Evolutionary conservation across 2,329 filamentous ascomycete genomes (phyloP).

Genomic region (Laburnicola sp.): DNA sequence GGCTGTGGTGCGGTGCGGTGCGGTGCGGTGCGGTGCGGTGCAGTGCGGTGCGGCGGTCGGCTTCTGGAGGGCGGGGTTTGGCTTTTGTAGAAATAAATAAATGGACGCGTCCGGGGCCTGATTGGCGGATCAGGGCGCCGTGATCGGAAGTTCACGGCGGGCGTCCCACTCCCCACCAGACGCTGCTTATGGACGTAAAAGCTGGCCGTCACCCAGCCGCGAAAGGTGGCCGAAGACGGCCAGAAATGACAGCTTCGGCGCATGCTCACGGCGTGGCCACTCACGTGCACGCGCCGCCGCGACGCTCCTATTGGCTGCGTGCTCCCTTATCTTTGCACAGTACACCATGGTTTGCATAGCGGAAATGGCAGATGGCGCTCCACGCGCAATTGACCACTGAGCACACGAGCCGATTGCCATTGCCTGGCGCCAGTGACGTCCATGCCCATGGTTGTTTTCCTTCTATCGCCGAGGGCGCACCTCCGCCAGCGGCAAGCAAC

Average conservation of each 20-base stretch:
- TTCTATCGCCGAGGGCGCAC: constrained; percentile 18
- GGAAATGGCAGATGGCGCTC: constrained; percentile 25
- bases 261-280: constrained; percentile 24
- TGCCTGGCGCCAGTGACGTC: constrained; percentile 82
- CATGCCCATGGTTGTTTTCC: constrained; percentile 45
- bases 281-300: constrained; percentile 32
- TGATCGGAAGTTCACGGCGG: not conserved
- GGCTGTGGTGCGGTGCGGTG: no score
- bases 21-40: no score
- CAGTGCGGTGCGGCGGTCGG: no score
- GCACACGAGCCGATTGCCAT: constrained; percentile 69
- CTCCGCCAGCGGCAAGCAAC: constrained; percentile 20
- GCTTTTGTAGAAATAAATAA: not conserved
- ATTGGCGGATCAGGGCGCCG: not conserved
- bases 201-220: no score
- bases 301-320: constrained; percentile 31
- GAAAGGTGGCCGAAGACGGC: constrained; percentile 34
- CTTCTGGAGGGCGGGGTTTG: constrained; percentile 3
- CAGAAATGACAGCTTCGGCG: constrained; percentile 29
- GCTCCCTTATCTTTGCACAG: constrained; percentile 38
- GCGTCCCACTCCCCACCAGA: not conserved
- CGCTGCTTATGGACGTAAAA: no score
- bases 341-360: constrained; percentile 41
- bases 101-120: no score
- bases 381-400: constrained; percentile 32